phyloP scores from a whole-genome alignment of 805 yeast genomes.

The Saccharomyces cerevisiae region DNA sequence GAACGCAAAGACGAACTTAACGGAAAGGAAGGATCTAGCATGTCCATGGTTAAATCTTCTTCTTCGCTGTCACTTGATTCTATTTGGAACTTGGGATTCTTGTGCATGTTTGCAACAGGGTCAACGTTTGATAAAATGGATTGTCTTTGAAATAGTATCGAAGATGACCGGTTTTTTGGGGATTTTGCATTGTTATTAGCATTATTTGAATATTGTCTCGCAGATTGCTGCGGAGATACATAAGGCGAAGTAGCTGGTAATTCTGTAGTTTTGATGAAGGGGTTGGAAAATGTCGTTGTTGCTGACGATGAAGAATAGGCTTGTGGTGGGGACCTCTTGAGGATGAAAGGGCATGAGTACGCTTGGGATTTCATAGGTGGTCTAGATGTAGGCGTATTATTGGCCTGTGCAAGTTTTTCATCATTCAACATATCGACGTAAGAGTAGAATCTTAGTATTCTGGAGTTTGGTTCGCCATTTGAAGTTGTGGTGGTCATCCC shows the following conservation, averaged over 20 bases:
- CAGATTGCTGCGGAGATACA: conserved; percentile 3
- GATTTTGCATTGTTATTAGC: conserved; percentile 17
- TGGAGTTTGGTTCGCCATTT: conserved; percentile 14
- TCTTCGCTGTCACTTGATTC: conserved; percentile 25
- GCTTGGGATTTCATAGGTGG: conserved; percentile 26
- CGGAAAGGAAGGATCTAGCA: conserved; percentile 5
- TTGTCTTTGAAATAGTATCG: not conserved
- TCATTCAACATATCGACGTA: conserved; percentile 72
- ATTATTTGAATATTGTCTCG: conserved; percentile 9
- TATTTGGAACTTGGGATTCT: conserved; percentile 18
- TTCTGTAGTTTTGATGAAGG: conserved; percentile 11
- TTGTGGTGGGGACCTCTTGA: conserved; percentile 3
- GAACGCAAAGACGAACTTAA: conserved; percentile 10
- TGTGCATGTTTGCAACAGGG: not conserved
- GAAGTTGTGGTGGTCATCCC: not conserved
- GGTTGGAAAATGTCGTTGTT: conserved; percentile 16
- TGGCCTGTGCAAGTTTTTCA: conserved; percentile 42
- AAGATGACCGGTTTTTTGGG: not conserved
- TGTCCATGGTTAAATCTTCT: conserved; percentile 11
- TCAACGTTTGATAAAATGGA: not conserved
- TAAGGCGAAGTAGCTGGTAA: conserved; percentile 6
- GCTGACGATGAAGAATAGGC: conserved; percentile 9
- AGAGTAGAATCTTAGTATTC: conserved; percentile 47
- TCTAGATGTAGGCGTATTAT: conserved; percentile 53
- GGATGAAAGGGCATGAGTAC: conserved; percentile 1